Evolutionary conservation across 176 grass and related monocot genomes (phyloP), one percentile per base, ranked within the genome.

Genomic region (Saccharum spontaneum): DNA sequence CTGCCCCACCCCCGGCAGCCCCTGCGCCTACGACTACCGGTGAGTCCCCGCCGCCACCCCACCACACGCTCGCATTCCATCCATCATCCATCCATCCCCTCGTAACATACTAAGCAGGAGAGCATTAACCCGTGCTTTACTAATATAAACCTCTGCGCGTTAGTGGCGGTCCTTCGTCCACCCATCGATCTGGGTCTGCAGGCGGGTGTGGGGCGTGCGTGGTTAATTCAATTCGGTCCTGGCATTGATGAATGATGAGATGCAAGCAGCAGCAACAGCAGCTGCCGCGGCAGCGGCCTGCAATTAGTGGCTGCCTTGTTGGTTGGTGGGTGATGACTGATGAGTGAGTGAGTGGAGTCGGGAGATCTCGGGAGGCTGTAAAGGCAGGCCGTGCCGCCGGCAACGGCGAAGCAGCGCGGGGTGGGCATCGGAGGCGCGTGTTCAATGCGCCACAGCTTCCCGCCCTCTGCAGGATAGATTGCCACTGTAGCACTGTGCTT

Each of bases 11-110:
- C 87, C 92, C 40, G 67, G 60, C 41, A 89, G 67, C 89, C 60
- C 92, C 77, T 94, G 92, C 87, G 77, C 84, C 74, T 94, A 91
- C 92, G 89, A 91, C 77, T 94, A 91, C 89, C 87, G 89, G 92
- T 94, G 82, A 89, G 89, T 83, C 40, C 49, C 2, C 22, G 2
- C 31, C 57, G 4, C 30, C 40, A 1, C 18, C 11, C 7, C 55
- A 0, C 22, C 30, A 12, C 11, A 81, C 84, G 65, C 8, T 30
- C 24, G 4, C 61, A 28, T 63, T 6, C 61, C 61, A 13, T 64
- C 61, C 61, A 13, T 26, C 59, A 57, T 43, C 36, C 24, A 20
- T n/a, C n/a, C 46, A 3, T 23, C 10, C 12, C 14, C 38, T 24
- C 10, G 2, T 43, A 71, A 13, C 31, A 57, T 79, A 57, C 16